phyloP scores from a whole-genome alignment of 2,329 filamentous ascomycete species.

The Rhinocladiella mackenziei region DNA sequence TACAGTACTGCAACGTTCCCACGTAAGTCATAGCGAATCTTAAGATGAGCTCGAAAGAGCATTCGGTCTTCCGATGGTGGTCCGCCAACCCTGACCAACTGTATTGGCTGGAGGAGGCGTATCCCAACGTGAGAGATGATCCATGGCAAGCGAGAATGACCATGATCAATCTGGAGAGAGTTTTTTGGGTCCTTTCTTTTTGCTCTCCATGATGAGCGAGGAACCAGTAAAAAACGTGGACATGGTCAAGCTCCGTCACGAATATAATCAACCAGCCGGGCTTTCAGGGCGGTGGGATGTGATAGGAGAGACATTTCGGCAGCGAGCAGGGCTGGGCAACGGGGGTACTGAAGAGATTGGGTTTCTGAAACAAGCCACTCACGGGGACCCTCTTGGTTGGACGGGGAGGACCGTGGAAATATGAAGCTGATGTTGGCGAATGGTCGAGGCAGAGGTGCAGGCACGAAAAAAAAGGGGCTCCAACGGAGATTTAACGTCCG shows the following conservation, averaged over 20 bases:
- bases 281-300: not conserved
- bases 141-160: slow-evolving; percentile 12
- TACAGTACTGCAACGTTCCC: slow-evolving; percentile 4
- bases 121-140: slow-evolving; percentile 3
- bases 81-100: not conserved
- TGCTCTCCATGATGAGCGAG: not conserved
- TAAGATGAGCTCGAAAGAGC: slow-evolving; percentile 5
- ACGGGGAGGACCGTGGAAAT: not conserved
- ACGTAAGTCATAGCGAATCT: slow-evolving; percentile 7
- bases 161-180: not conserved
- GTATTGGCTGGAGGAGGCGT: slow-evolving; percentile 8
- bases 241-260: not conserved
- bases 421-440: not conserved
- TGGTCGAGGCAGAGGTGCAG: slow-evolving; percentile 4
- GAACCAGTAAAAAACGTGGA: not conserved
- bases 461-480: slow-evolving; percentile 4
- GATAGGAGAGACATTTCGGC: not conserved
- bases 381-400: slow-evolving; percentile 3
- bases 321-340: slow-evolving; percentile 1
- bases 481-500: slow-evolving; percentile 21
- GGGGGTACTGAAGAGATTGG: slow-evolving; percentile 13
- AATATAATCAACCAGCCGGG: no score
- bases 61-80: not conserved
- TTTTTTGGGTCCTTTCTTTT: not conserved
- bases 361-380: slow-evolving; percentile 17